phyloP scores from a whole-genome alignment of 768 basidiomycete genomes.

The Ramaria rubella region DNA sequence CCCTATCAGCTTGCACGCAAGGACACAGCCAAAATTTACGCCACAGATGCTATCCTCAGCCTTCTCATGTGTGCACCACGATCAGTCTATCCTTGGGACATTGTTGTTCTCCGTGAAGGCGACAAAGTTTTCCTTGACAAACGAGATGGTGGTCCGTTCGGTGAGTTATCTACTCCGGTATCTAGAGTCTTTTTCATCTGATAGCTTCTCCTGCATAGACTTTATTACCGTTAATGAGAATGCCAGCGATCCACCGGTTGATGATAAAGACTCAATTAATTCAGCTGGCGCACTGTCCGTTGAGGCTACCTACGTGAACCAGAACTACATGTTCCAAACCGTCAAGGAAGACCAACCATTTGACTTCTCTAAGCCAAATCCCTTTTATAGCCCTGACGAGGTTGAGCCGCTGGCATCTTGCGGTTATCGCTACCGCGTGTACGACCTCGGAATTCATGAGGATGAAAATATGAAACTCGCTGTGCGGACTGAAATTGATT shows the following conservation, averaged over 20 bases:
- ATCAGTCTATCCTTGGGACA: conserved; percentile 98
- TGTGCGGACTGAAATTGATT: conserved; percentile 95
- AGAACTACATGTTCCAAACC: conserved; percentile 96
- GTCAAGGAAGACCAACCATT: conserved; percentile 67
- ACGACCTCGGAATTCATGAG: conserved; percentile 84
- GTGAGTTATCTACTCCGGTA: conserved; percentile 18
- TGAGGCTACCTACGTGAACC: conserved; percentile 98
- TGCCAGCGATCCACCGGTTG: conserved; percentile 87
- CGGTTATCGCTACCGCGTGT: conserved; percentile 93
- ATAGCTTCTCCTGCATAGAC: conserved; percentile 30
- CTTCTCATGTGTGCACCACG: conserved; percentile 95
- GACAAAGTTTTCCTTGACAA: conserved; percentile 95
- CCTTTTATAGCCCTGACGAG: conserved; percentile 92
- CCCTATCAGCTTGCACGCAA: conserved; percentile 62
- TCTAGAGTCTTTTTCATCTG: background rate
- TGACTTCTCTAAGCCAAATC: conserved; percentile 83
- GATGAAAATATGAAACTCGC: conserved; percentile 89
- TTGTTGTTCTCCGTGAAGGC: conserved; percentile 89
- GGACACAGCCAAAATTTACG: conserved; percentile 80
- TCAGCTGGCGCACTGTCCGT: conserved; percentile 88
- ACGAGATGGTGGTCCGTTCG: conserved; percentile 93
- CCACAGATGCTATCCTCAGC: conserved; percentile 91
- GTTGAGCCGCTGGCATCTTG: conserved; percentile 93
- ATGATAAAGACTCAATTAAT: conserved; percentile 86
- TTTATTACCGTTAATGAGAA: conserved; percentile 99